Evolutionary conservation across 2,329 filamentous ascomycete genomes (phyloP).

Genomic region (Neonectria neomacrospora): DNA sequence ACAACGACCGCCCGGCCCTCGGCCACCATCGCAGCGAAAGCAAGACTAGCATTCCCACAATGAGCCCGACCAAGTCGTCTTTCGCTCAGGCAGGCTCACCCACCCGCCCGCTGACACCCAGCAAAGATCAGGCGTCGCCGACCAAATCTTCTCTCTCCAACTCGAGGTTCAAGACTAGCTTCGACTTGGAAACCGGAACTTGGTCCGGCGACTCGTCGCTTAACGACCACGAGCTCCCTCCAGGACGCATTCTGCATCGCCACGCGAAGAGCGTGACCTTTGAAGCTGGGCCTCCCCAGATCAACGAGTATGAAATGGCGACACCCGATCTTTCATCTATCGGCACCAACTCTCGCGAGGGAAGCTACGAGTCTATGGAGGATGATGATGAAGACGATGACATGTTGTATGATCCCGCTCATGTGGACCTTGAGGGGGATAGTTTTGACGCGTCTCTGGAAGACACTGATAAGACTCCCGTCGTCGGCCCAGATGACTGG

Average conservation of each 20-base stretch:
- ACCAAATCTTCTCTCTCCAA: conserved; percentile 89
- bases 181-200: conserved; percentile 74
- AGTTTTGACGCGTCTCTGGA: conserved; percentile 97
- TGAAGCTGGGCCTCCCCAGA: conserved; percentile 88
- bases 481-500: conserved; percentile 98
- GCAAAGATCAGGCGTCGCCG: conserved; percentile 79
- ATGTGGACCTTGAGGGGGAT: conserved; percentile 69
- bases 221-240: conserved; percentile 68
- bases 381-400: conserved; percentile 78
- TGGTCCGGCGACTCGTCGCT: conserved; percentile 74
- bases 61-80: conserved; percentile 64
- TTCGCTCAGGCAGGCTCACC: conserved; percentile 50
- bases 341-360: conserved; percentile 88
- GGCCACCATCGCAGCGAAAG: conserved; percentile 63
- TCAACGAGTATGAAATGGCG: conserved; percentile 98
- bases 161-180: conserved; percentile 72
- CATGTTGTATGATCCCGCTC: conserved; percentile 64
- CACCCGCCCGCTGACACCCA: conserved; percentile 60
- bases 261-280: conserved; percentile 98
- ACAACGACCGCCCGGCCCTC: conserved; percentile 52
- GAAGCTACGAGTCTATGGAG: conserved; percentile 89
- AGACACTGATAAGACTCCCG: conserved; percentile 95
- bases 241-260: conserved; percentile 77
- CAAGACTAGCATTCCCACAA: conserved; percentile 67
- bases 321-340: conserved; percentile 96